Base-by-base conservation (phyloP, 495 filamentous ascomycete species). In the Penicillium psychrofluorescens region DNA sequence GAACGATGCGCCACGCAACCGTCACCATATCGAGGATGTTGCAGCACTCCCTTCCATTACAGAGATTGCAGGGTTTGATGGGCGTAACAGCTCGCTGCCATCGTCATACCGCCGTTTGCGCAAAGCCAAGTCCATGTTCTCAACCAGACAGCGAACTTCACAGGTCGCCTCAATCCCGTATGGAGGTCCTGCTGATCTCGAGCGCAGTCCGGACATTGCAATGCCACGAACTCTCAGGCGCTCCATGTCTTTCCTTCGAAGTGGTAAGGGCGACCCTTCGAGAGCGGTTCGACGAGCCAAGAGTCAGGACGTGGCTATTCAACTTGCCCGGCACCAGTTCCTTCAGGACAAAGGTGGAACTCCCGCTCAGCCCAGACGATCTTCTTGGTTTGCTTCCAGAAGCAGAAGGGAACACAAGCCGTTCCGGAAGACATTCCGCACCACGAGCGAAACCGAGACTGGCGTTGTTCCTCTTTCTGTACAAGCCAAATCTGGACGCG, bases 71-170 rank as follows among this genome's bases (percentile, higher is more conserved):
- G 68, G 63, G 6, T 68, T 78, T 6, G 77, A 83, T 54, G 76
- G 82, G 36, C 73, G 77, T n/a, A 67, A 80, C 40, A 71, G 74
- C 6, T 84, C 81, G 8, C 69, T 70, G 11, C 82, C 85, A 13
- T 90, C 85, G 2, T 90, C 86, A 1, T 89, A 82, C 49, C 77
- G 81, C n/a, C 81, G 75, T 40, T 66, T 90, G 39, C 81, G 81
- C 39, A 86, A 81, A 54, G 77, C 88, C 11, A 83, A 74, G 53
- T 90, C 86, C 0, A 78, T 88, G 78, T 81, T 86, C 50, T 72
- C 68, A 28, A 71, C 77, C 10, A 66, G 71, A 34, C 75, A 71
- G 30, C 60, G 68, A 30, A 56, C 64, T 6, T 59, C 66, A 16
- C 50, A 55, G 36, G 42, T 48, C 14, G 30, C 52, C 0, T 41